Percentiles rank a stretch among this genome's conserved stretches.
These are phyloP conservation scores for Hyaloraphidium curvatum DNA, from an alignment of 192 early-diverging fungal species.

Conservation along the genomic window DNA sequence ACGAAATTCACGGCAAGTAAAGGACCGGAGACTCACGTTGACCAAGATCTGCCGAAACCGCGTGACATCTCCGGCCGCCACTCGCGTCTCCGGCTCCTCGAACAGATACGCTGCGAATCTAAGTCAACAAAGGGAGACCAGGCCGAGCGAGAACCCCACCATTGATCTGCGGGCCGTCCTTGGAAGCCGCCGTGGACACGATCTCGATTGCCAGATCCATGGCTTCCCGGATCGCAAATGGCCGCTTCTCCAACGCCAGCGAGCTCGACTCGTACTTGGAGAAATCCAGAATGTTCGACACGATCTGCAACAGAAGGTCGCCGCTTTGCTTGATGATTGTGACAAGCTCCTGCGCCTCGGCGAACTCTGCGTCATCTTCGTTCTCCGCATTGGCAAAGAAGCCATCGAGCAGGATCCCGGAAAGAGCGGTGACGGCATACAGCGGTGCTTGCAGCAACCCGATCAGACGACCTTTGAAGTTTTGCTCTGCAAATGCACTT, in stretches of 20 bases:
- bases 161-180: neutral
- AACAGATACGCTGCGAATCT: too few species aligned
- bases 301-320: neutral
- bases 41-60: too few species aligned
- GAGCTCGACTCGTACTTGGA: neutral
- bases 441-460: neutral
- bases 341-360: neutral
- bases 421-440: conserved; percentile 1
- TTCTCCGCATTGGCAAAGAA: neutral
- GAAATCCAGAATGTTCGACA: neutral
- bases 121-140: too few species aligned
- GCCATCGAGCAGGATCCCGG: neutral
- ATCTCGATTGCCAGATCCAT: neutral
- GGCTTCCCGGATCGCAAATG: neutral
- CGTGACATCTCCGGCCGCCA: too few species aligned
- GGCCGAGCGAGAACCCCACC: neutral
- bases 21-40: too few species aligned
- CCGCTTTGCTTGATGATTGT: neutral
- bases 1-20: too few species aligned
- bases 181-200: neutral
- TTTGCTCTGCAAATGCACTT: neutral
- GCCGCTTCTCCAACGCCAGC: conserved; percentile 1
- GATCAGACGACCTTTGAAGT: neutral
- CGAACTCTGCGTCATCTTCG: neutral
- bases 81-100: too few species aligned